Evolutionary conservation across 768 basidiomycete genomes (phyloP), one percentile per base, ranked within the genome.

Genomic region (Tylopilus sp.): DNA sequence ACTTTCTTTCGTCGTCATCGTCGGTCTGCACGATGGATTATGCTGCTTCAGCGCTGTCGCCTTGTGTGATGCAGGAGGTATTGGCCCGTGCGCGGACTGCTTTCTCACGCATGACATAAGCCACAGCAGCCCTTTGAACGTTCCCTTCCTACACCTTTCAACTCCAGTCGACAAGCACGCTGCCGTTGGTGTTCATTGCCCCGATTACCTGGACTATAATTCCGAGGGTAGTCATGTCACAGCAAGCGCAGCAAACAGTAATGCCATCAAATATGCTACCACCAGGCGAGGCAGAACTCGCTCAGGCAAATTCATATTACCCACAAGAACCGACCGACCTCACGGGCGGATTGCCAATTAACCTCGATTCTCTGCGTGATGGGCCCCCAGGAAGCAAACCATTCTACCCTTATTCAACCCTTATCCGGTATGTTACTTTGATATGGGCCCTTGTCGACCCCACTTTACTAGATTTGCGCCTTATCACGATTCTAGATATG

Each of bases 351-450:
- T 77, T 91, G 29, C 89, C 89, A 46, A 89, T 92, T 64, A 92
- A 89, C 64, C 85, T 92, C 24, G 89, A 91, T 69, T 92, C 90
- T 4, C 76, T 92, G 51, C 79, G 90, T 48, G 90, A 93, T 65
- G 89, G 91, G 0, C 91, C 90, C 3, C 89, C 91, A 8, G 90
- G 91, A 43, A 89, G 84, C 67, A 93, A 93, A 69, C 90, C 90
- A 7, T 92, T 92, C 64, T 93, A 93, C 64, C 91, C 90, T 3
- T 93, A 93, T 66, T 92, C 90, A 4, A 93, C 90, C 30, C 82
- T 93, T 49, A 93, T 93, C 64, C 84, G 90, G 90, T 91, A 67
- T 52, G 86, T 78, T 53, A 42, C 24, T 52, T 45, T 21, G 10
- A 22, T 45, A 31, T 31, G 24, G 40, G 36, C 45, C 19, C 37